Evolutionary conservation across 441 rosid species (phyloP).

Genomic region (Populus tomentosa): DNA sequence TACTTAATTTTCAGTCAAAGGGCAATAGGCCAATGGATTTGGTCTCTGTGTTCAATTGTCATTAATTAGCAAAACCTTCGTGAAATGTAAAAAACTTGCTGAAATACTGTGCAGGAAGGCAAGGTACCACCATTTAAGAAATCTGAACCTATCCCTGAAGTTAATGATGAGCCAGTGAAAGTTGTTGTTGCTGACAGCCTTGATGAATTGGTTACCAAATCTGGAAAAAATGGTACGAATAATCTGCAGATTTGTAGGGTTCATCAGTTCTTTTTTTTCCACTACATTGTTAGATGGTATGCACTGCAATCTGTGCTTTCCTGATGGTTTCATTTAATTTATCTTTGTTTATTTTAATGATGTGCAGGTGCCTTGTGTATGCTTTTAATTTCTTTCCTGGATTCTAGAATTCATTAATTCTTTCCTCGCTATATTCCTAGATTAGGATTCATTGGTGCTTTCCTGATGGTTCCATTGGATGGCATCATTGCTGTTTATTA

Average conservation of each 20-base stretch:
- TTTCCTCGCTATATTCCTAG: not conserved
- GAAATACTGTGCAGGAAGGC: constrained; percentile 59
- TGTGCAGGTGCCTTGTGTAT: not conserved
- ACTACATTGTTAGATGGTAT: not conserved
- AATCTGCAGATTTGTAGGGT: not conserved
- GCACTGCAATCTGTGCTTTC: not conserved
- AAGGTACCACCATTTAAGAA: constrained; percentile 55
- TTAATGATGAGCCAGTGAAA: constrained; percentile 83
- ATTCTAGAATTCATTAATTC: not conserved
- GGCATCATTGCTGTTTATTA: not conserved
- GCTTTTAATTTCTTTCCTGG: not conserved
- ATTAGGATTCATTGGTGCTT: not conserved
- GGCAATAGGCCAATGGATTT: not conserved
- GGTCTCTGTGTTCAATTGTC: not conserved
- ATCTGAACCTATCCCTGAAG: constrained; percentile 85
- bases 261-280: not conserved
- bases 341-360: not conserved
- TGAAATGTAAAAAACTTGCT: not conserved
- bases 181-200: constrained; percentile 86
- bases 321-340: not conserved
- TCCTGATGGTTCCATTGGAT: not conserved
- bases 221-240: constrained; percentile 76
- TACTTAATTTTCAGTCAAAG: not conserved
- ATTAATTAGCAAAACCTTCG: not conserved
- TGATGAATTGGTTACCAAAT: constrained; percentile 65